These are phyloP conservation scores for Fusarium haematococcum DNA, from an alignment of 2,329 filamentous ascomycete genomes.

Conservation along the genomic window DNA sequence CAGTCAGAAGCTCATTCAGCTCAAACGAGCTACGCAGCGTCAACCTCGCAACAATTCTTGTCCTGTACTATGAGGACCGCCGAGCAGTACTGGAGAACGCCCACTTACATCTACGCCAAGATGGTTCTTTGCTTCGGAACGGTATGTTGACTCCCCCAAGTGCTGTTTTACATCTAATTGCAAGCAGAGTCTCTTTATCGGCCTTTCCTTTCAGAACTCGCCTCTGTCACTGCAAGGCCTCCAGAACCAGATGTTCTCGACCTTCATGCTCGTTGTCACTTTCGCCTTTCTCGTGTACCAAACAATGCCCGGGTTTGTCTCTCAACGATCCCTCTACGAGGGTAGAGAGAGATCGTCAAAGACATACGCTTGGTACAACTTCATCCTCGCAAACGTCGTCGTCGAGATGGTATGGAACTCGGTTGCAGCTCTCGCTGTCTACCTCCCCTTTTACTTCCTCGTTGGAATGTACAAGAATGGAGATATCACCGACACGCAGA, in stretches of 20 bases:
- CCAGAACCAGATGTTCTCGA: background rate
- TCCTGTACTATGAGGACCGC: conserved; percentile 49
- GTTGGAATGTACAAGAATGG: conserved; percentile 27
- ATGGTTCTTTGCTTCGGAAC: conserved; percentile 1
- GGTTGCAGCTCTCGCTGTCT: background rate
- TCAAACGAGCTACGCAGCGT: conserved; percentile 42
- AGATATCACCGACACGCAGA: conserved; percentile 6
- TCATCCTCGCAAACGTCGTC: conserved; percentile 23
- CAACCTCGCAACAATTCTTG: conserved; percentile 60
- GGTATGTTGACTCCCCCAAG: background rate
- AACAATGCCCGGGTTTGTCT: conserved; percentile 76
- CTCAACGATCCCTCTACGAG: conserved; percentile 74
- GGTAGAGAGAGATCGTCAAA: conserved; percentile 75
- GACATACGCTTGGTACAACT: conserved; percentile 58
- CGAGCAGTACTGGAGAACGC: conserved; percentile 49
- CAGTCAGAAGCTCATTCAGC: background rate
- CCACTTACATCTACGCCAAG: conserved; percentile 69
- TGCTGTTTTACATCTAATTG: background rate
- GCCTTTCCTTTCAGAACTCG: background rate
- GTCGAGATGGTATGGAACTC: conserved; percentile 31
- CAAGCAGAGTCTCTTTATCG: background rate
- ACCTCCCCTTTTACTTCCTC: conserved; percentile 18
- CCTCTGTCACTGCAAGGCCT: background rate
- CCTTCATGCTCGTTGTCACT: background rate
- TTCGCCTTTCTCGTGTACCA: conserved; percentile 47